Base-by-base conservation (phyloP, 805 yeast species). In the Myxozyma lipomycoides region DNA sequence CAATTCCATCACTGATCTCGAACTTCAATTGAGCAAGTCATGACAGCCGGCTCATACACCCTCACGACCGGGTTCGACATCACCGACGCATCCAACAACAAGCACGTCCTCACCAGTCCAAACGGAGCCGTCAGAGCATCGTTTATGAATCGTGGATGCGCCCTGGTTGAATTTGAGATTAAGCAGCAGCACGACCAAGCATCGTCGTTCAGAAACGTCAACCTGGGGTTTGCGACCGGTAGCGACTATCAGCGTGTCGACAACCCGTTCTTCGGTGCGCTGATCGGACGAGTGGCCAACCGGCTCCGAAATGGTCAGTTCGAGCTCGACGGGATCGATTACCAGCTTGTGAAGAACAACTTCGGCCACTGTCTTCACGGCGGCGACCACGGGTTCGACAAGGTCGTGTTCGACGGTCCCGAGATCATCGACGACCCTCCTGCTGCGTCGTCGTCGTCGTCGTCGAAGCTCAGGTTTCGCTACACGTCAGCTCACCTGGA, bases 201-300 rank as follows among this genome's bases (percentile, higher is more conserved):
- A 12, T 7, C 32, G 12, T 38, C 32, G 10, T 49, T 43, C 43
- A 46, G 32, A 18, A 50, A 56, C 43, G 51, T 56, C 35, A 38
- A 26, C 30, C 45, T 50, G 25, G 35, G 38, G 2, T 49, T 51
- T 43, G 19, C 19, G 23, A 21, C 49, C 15, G 45, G 49, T 38
- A 44, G 30, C 10, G 66, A 64, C 30, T 59, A 63, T 51, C 41
- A 26, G 40, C 59, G 60, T 21, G 54, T 63, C 18, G 62, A 70
- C 28, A 74, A 77, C 60, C 79, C 81, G 18, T 79, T 70, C 62
- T 73, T 81, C 49, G 86, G 86, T 34, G 79, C 85, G 25, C 77
- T 84, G 18, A 74, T 81, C 36, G 88, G 88, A 25, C 72, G 87
- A 40, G 76, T 72, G 52, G 86, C 86, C 46, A 83, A 82, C 64